Evolutionary conservation across 371 early-diverging fungal species (phyloP).

Genomic region (Amoeboaphelidium protococcarum): DNA sequence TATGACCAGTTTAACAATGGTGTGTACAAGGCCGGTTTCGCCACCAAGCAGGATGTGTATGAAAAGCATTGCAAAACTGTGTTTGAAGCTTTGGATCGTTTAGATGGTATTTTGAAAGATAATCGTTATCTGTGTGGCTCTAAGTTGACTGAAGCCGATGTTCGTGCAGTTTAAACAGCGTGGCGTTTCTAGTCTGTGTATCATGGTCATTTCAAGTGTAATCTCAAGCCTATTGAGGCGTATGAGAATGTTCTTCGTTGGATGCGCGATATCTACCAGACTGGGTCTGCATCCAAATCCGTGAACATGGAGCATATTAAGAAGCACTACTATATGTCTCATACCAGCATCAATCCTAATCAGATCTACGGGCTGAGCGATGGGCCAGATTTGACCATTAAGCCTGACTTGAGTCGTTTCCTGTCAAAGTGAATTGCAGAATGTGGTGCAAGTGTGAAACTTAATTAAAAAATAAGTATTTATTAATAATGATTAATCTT

Average conservation of each 20-base stretch:
- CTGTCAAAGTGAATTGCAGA: no score
- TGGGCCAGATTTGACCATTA: constrained; percentile 45
- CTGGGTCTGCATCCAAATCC: constrained; percentile 20
- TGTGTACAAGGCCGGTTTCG: constrained; percentile 64
- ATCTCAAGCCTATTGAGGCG: constrained; percentile 37
- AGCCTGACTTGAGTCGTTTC: no score
- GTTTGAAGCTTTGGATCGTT: constrained; percentile 45
- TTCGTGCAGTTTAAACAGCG: constrained; percentile 74
- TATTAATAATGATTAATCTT: no score
- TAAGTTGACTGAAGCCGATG: constrained; percentile 65
- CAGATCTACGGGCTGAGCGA: constrained; percentile 56
- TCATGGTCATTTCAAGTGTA: constrained; percentile 71
- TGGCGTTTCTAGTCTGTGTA: constrained; percentile 56
- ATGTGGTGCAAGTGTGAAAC: no score
- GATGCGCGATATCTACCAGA: constrained; percentile 54
- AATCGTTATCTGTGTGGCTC: constrained; percentile 39
- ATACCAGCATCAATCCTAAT: constrained; percentile 66
- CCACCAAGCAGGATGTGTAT: constrained; percentile 55
- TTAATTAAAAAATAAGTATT: no score
- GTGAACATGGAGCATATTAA: constrained; percentile 50
- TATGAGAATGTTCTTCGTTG: constrained; percentile 67
- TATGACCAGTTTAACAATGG: constrained; percentile 64
- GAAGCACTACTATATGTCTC: constrained; percentile 67
- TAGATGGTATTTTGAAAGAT: constrained; percentile 47
- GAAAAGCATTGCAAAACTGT: constrained; percentile 17